These are phyloP conservation scores for Mallotus japonicus DNA, from an alignment of 441 rosid genomes.

Conservation along the genomic window DNA sequence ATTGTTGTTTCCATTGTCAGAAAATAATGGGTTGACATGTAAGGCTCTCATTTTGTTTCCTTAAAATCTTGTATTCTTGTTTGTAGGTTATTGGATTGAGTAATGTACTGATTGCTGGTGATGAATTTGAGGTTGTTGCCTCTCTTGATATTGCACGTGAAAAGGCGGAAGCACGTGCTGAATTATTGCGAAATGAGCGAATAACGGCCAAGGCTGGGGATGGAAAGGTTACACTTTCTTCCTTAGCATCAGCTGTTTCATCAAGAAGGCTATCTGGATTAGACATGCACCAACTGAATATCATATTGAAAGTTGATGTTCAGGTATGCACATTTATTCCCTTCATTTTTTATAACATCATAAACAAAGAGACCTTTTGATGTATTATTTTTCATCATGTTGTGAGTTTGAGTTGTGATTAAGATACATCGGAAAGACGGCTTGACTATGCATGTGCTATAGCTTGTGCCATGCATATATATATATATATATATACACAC, in stretches of 20 bases:
- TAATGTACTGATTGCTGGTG: slow-evolving; percentile 85
- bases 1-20: slow-evolving; percentile 1
- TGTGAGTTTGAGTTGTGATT: slow-evolving; percentile 15
- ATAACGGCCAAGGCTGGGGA: slow-evolving; percentile 94
- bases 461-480: background rate
- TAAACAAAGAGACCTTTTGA: background rate
- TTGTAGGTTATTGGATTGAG: slow-evolving; percentile 84
- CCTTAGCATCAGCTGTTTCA: slow-evolving; percentile 89
- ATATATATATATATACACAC: background rate
- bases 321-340: slow-evolving; percentile 56
- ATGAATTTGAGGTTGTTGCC: slow-evolving; percentile 81
- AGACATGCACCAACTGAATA: slow-evolving; percentile 93
- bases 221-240: slow-evolving; percentile 93
- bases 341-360: background rate
- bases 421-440: slow-evolving; percentile 1
- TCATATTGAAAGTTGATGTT: slow-evolving; percentile 87
- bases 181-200: slow-evolving; percentile 69
- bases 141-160: slow-evolving; percentile 88
- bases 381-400: slow-evolving; percentile 6
- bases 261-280: slow-evolving; percentile 75
- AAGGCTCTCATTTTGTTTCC: slow-evolving; percentile 16
- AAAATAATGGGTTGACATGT: background rate
- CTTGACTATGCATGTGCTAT: background rate
- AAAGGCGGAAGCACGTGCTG: slow-evolving; percentile 71
- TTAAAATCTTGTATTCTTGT: slow-evolving; percentile 15